Evolutionary conservation across 352 stramenopile species (phyloP), one percentile per base, ranked within the genome.

Genomic region (Blastocystis sp.): DNA sequence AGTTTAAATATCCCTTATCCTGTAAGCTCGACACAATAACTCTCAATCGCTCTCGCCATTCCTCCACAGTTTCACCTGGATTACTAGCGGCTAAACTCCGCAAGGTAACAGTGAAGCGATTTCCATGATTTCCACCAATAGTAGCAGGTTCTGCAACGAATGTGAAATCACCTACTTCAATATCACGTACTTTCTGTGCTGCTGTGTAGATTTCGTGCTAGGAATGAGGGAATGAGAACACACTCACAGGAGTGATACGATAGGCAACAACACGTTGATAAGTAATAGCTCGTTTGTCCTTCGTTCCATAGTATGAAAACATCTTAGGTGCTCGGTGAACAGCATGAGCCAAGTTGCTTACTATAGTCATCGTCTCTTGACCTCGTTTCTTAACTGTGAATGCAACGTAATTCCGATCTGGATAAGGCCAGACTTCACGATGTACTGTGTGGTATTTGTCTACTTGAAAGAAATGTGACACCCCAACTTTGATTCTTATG

Each of bases 271-370:
- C 62, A 5, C 44, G 33, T 37, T 88, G 77, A 30, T 44, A 70
- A 53, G 77, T 88, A 53, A 88, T 70, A 0, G 77, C 77, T 24
- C 77, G 58, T 53, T 88, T 88, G 62, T 88, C 77, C 42, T 88
- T 88, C 33, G 62, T 77, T 13, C 77, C 77, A 42, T 88, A 77
- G 24, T 78, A 79, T 0, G 44, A 44, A 24, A 88, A 88, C 62
- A 78, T 78, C n/a, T 88, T 88, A 22, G 77, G 53, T 19, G 51
- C 56, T 4, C 77, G 77, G 48, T 59, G 77, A 24, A 27, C 30
- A 15, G 40, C 30, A 51, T 88, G 35, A n/a, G 44, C 33, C 9
- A 88, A 17, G 11, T 30, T 70, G 62, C 68, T 88, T 13, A 88
- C 51, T 24, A 73, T 37, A 17, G 44, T 70, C 62, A 70, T 70